A percentile compares a stretch with the other conserved stretches of the same genome.
Conservation (phyloP, 2,329 filamentous ascomycete species). For the Aaosphaeria arxii region DNA sequence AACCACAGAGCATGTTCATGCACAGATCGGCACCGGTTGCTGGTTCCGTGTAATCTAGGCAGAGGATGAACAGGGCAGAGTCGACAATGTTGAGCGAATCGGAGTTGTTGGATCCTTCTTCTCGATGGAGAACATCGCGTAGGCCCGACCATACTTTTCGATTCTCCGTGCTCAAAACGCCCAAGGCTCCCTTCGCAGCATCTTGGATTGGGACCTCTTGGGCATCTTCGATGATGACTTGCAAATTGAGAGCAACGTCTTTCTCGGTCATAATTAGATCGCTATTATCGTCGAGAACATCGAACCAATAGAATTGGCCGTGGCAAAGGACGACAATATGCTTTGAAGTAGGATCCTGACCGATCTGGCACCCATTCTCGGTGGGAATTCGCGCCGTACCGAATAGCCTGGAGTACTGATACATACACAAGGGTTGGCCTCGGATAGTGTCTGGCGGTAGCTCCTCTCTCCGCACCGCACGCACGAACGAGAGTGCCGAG, state of each 20-base stretch:
- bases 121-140: conserved; percentile 80
- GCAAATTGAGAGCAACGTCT: conserved; percentile 85
- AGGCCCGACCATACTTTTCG: conserved; percentile 93
- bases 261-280: conserved; percentile 97
- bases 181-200: conserved; percentile 89
- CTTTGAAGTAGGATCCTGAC: conserved; percentile 88
- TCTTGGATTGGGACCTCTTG: conserved; percentile 86
- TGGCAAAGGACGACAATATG: conserved; percentile 92
- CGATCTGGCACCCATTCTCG: conserved; percentile 91
- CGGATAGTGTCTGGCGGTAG: conserved; percentile 83
- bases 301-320: conserved; percentile 98
- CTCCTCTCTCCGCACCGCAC: conserved; percentile 89
- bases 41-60: conserved; percentile 89
- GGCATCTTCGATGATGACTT: conserved; percentile 89
- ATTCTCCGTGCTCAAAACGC: conserved; percentile 93
- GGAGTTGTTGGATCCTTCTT: conserved; percentile 88
- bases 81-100: conserved; percentile 96
- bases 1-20: conserved; percentile 97
- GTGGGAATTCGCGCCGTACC: conserved; percentile 93
- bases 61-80: conserved; percentile 87
- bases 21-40: conserved; percentile 78
- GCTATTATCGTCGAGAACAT: conserved; percentile 89
- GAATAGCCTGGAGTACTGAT: conserved; percentile 93
- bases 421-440: conserved; percentile 90
- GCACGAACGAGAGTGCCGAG: conserved; percentile 86